A percentile compares a stretch with the other conserved stretches of the same genome.
These are phyloP conservation scores for Knoxdaviesia proteae DNA, from an alignment of 2,329 filamentous ascomycete species.

Conservation along the genomic window DNA sequence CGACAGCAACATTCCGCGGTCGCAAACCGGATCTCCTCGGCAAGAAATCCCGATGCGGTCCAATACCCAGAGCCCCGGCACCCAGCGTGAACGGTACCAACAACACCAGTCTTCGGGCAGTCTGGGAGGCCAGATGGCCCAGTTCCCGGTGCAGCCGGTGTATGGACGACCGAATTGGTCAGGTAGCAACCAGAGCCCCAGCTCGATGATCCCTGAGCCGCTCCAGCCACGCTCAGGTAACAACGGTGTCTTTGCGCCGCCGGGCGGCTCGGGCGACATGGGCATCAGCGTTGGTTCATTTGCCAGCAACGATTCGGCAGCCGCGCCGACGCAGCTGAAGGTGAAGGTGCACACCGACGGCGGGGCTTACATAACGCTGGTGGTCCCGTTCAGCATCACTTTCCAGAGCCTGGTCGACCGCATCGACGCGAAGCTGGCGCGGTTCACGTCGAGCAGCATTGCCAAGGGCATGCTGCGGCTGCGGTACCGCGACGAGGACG, in stretches of 20 bases:
- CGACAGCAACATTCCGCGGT: slow-evolving; percentile 49
- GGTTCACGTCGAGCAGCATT: slow-evolving; percentile 70
- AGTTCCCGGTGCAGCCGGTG: slow-evolving; percentile 34
- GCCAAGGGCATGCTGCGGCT: slow-evolving; percentile 65
- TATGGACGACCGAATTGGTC: slow-evolving; percentile 25
- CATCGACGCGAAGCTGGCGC: slow-evolving; percentile 83
- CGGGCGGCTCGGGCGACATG: too few species aligned
- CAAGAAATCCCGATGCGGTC: slow-evolving; percentile 45
- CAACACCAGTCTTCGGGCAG: slow-evolving; percentile 23
- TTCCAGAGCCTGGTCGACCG: slow-evolving; percentile 87
- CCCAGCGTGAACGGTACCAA: slow-evolving; percentile 36
- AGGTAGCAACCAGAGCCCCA: too few species aligned
- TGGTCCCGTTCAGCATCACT: slow-evolving; percentile 85
- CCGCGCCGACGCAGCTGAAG: slow-evolving; percentile 55
- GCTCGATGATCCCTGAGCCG: too few species aligned
- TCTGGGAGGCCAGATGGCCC: slow-evolving; percentile 29
- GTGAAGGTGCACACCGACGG: slow-evolving; percentile 81
- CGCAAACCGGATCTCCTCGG: slow-evolving; percentile 62
- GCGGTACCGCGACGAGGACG: slow-evolving; percentile 80
- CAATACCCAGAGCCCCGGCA: slow-evolving; percentile 50
- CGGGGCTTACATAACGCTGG: slow-evolving; percentile 81
- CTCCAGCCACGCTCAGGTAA: too few species aligned
- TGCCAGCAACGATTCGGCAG: too few species aligned
- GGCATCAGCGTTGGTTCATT: too few species aligned
- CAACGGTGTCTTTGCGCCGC: too few species aligned